These are phyloP conservation scores for Pezicula radicicola DNA, from an alignment of 2,329 filamentous ascomycete species.

Conservation along the genomic window DNA sequence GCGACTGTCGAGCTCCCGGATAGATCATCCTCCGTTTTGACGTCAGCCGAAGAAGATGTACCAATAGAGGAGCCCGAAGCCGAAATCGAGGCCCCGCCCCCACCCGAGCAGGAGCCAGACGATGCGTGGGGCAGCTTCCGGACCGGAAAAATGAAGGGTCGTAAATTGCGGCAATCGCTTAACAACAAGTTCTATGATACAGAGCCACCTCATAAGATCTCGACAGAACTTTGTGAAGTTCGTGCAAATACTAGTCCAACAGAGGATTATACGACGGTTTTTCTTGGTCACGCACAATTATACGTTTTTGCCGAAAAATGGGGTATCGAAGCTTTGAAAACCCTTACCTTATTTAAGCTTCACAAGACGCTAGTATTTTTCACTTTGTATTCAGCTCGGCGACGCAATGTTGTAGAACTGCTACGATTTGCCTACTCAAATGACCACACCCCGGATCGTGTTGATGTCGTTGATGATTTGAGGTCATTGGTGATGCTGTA, in stretches of 20 bases:
- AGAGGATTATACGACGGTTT: slow-evolving; percentile 14
- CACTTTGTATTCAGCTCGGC: slow-evolving; percentile 6
- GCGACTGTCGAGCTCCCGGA: slow-evolving; percentile 7
- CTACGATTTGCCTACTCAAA: slow-evolving; percentile 11
- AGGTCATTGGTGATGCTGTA: slow-evolving; percentile 16
- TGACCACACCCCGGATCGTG: slow-evolving; percentile 13
- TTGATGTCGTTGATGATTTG: slow-evolving; percentile 11
- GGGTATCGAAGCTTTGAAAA: slow-evolving; percentile 12
- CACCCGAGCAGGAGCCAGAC: slow-evolving; percentile 2
- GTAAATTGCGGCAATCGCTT: slow-evolving; percentile 9
- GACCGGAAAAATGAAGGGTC: slow-evolving; percentile 5
- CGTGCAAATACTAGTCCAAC: slow-evolving; percentile 10
- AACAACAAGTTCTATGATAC: slow-evolving; percentile 4
- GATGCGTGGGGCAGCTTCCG: neutral
- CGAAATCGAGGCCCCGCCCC: neutral
- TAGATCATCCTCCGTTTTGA: neutral
- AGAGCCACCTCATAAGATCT: slow-evolving; percentile 6
- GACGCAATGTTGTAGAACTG: slow-evolving; percentile 13
- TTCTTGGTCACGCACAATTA: slow-evolving; percentile 14
- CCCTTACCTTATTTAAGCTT: slow-evolving; percentile 14
- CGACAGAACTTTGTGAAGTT: slow-evolving; percentile 10
- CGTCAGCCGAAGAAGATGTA: neutral
- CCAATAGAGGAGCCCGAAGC: neutral
- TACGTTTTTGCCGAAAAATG: slow-evolving; percentile 18
- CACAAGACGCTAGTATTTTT: slow-evolving; percentile 11